Evolutionary conservation across 108 stramenopile genomes (phyloP).

Genomic region (Fistulifera solaris): DNA sequence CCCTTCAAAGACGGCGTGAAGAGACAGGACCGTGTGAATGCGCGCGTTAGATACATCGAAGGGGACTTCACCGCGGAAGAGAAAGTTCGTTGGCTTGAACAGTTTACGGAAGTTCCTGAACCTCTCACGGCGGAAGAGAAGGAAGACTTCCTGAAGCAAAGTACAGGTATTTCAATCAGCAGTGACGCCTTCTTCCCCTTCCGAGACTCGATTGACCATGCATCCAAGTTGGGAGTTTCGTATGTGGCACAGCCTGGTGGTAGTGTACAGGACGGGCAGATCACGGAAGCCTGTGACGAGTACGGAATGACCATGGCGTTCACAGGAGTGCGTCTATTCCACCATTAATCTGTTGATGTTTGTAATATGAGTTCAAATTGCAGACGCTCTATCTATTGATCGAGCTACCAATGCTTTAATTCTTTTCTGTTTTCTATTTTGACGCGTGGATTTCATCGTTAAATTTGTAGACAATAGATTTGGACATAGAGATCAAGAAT

Average conservation of each 20-base stretch:
- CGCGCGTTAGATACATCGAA: constrained; percentile 97
- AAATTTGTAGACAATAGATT: no score
- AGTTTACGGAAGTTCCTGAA: constrained; percentile 80
- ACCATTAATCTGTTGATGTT: constrained; percentile 65
- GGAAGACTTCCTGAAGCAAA: constrained; percentile 74
- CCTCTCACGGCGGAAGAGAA: constrained; percentile 88
- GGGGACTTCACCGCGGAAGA: constrained; percentile 94
- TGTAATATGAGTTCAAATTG: neutral
- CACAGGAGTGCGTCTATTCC: constrained; percentile 93
- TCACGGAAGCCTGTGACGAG: constrained; percentile 88
- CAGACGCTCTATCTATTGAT: no score
- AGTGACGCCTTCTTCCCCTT: constrained; percentile 99
- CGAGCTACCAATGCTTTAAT: no score
- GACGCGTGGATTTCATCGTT: no score
- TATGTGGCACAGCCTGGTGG: constrained; percentile 95
- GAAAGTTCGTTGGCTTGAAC: constrained; percentile 75
- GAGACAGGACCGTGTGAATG: constrained; percentile 97
- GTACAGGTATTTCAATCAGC: constrained; percentile 79
- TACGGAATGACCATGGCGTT: constrained; percentile 98
- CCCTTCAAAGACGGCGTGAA: constrained; percentile 92
- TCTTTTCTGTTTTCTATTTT: no score
- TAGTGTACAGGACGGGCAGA: constrained; percentile 83
- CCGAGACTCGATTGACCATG: constrained; percentile 97
- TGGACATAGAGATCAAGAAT: no score
- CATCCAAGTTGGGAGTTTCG: constrained; percentile 91